Evolutionary conservation across 2,329 filamentous ascomycete species (phyloP).

Genomic region (Aspergillus sp.): DNA sequence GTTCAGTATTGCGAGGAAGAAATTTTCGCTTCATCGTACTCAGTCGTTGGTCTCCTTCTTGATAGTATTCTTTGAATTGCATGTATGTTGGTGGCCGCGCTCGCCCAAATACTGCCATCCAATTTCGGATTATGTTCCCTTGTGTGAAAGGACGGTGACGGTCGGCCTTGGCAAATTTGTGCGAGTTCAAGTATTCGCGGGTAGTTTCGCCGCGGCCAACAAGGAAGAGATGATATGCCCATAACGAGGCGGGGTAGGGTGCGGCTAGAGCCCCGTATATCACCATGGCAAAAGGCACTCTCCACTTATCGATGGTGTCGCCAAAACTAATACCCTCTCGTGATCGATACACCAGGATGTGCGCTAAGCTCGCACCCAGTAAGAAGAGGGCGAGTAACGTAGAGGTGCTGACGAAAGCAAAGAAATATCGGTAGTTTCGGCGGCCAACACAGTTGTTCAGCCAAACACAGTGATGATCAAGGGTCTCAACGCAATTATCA

Average conservation of each 20-base stretch:
- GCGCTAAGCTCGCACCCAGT: slow-evolving; percentile 73
- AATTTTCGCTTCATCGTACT: slow-evolving; percentile 59
- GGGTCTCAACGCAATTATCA: slow-evolving; percentile 95
- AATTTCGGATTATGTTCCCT: slow-evolving; percentile 72
- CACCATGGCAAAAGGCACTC: slow-evolving; percentile 83
- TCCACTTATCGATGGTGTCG: slow-evolving; percentile 66
- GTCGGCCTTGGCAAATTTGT: slow-evolving; percentile 91
- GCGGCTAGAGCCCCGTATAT: slow-evolving; percentile 75
- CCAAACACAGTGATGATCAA: slow-evolving; percentile 99
- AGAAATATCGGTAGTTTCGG: slow-evolving; percentile 98
- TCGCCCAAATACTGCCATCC: slow-evolving; percentile 75
- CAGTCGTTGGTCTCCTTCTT: slow-evolving; percentile 81
- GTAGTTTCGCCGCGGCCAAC: slow-evolving; percentile 92
- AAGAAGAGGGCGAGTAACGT: slow-evolving; percentile 76
- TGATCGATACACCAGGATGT: slow-evolving; percentile 71
- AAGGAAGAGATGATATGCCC: slow-evolving; percentile 87
- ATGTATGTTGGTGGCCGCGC: slow-evolving; percentile 87
- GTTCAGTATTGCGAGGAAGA: slow-evolving; percentile 48
- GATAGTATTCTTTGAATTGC: slow-evolving; percentile 75
- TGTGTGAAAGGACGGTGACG: slow-evolving; percentile 89
- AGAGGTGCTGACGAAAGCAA: slow-evolving; percentile 80
- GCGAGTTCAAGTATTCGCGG: slow-evolving; percentile 90
- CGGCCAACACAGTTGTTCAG: slow-evolving; percentile 97
- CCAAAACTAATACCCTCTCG: slow-evolving; percentile 67
- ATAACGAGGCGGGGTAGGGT: slow-evolving; percentile 79